Evolutionary conservation across 228 moss, liverwort and hornwort species (phyloP).

Genomic region (Sphagnum magellanicum): DNA sequence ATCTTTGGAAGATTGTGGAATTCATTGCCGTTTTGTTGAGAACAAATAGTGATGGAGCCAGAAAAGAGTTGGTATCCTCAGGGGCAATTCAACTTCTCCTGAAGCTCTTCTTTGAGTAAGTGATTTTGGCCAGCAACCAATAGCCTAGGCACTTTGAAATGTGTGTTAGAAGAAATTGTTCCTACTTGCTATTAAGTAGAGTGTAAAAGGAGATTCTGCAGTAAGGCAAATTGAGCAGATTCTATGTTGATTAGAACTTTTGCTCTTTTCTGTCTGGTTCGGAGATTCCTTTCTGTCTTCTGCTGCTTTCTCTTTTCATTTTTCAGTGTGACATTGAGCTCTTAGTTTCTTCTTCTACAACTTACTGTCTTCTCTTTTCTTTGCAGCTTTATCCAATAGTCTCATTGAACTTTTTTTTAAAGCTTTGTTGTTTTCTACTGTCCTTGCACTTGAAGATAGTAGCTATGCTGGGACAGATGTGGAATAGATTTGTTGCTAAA

Average conservation of each 20-base stretch:
- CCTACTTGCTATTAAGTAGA: too few species aligned
- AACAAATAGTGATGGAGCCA: conserved; percentile 86
- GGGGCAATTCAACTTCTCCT: conserved; percentile 82
- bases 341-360: neutral
- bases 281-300: neutral
- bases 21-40: conserved; percentile 95
- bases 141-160: neutral
- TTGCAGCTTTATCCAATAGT: neutral
- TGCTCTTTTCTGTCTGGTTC: neutral
- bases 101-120: conserved; percentile 90
- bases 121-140: neutral
- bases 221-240: neutral
- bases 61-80: conserved; percentile 77
- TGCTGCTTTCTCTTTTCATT: neutral
- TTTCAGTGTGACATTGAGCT: neutral
- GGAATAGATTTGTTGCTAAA: too few species aligned
- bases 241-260: too few species aligned
- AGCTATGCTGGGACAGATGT: too few species aligned
- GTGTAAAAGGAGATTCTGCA: too few species aligned
- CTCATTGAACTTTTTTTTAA: neutral
- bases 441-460: too few species aligned
- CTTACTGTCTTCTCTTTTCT: neutral
- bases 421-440: too few species aligned
- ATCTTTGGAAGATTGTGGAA: conserved; percentile 76
- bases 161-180: neutral